Evolutionary conservation across 768 basidiomycete species (phyloP).

Genomic region (Gymnopilus dilepis): DNA sequence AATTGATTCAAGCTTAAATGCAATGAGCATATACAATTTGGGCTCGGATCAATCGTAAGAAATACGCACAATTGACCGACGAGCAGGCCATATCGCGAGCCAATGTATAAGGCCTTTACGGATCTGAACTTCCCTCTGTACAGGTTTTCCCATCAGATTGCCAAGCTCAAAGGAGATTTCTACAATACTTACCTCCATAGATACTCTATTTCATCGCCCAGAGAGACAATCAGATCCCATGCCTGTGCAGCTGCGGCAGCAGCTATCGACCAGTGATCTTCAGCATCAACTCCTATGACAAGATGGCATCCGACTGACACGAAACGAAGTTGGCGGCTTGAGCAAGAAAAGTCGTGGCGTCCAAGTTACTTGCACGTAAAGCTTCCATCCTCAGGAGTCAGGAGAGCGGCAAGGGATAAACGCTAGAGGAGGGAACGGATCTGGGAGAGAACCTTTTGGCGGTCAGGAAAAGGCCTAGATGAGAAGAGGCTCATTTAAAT

Average conservation of each 20-base stretch:
- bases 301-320: neutral
- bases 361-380: neutral
- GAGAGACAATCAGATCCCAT: conserved; percentile 21
- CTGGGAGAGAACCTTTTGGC: neutral
- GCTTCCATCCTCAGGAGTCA: neutral
- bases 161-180: neutral
- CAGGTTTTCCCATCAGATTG: too few relatives aligned
- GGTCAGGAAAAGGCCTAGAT: neutral
- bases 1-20: conserved; percentile 16
- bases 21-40: too few relatives aligned
- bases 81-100: conserved; percentile 24
- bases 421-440: neutral
- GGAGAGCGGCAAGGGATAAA: neutral
- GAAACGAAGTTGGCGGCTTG: neutral
- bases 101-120: conserved; percentile 25
- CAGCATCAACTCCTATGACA: neutral
- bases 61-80: conserved; percentile 23
- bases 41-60: neutral
- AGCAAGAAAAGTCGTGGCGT: neutral
- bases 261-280: conserved; percentile 11
- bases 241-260: conserved; percentile 26
- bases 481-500: neutral
- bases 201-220: conserved; percentile 28
- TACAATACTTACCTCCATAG: conserved; percentile 21
- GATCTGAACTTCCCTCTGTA: conserved; percentile 17